These are phyloP conservation scores for Casaregolazyma lundiana DNA, from an alignment of 1,139 yeast species.

Conservation along the genomic window DNA sequence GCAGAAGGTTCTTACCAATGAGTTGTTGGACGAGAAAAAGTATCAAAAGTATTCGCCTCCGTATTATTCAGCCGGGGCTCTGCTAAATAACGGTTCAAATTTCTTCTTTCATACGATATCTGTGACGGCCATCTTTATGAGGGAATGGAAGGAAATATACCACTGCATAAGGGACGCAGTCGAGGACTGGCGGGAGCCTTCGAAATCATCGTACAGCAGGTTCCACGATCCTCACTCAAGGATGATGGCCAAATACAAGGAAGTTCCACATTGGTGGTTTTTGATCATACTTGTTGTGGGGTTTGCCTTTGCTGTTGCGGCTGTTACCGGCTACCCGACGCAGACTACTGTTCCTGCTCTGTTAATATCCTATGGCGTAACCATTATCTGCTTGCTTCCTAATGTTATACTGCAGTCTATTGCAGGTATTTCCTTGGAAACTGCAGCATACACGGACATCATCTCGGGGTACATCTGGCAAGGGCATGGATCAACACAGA, in stretches of 20 bases:
- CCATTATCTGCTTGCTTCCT: constrained; percentile 53
- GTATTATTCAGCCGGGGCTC: constrained; percentile 53
- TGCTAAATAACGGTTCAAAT: constrained; percentile 52
- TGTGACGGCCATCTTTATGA: constrained; percentile 22
- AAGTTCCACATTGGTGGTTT: constrained; percentile 65
- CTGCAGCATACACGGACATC: constrained; percentile 52
- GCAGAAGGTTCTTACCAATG: constrained; percentile 35
- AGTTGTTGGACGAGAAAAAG: constrained; percentile 31
- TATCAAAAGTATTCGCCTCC: constrained; percentile 45
- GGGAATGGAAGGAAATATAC: constrained; percentile 23
- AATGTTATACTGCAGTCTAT: constrained; percentile 43
- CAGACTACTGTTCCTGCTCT: constrained; percentile 52
- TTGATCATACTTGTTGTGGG: constrained; percentile 43
- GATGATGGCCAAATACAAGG: constrained; percentile 51
- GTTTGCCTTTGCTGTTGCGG: constrained; percentile 46
- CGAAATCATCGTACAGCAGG: constrained; percentile 21
- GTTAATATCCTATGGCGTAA: constrained; percentile 52
- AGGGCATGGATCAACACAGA: constrained; percentile 56
- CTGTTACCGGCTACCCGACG: constrained; percentile 39
- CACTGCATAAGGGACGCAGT: constrained; percentile 16
- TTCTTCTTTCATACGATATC: constrained; percentile 51
- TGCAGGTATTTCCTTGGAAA: constrained; percentile 50
- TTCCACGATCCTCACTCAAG: constrained; percentile 47
- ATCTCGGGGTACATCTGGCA: constrained; percentile 59
- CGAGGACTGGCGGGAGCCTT: constrained; percentile 26